Conservation (phyloP, 2,329 filamentous ascomycete species). For the Sclerotinia spermophila region DNA sequence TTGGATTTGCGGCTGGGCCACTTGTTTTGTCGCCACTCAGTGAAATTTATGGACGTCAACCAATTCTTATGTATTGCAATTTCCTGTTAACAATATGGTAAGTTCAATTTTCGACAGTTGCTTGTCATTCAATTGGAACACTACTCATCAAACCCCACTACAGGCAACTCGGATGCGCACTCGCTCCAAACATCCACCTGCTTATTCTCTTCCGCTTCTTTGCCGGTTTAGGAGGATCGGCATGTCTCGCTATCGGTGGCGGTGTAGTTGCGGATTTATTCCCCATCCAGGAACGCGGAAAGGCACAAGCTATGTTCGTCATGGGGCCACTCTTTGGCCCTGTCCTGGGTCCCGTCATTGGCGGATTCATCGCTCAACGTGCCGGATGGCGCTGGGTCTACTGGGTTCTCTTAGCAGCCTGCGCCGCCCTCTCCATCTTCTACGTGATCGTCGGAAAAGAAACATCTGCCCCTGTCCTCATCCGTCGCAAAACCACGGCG, state of each 20-base stretch:
- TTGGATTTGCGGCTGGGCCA: constrained; percentile 56
- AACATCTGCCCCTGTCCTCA: constrained; percentile 47
- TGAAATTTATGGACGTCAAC: constrained; percentile 61
- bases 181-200: constrained; percentile 44
- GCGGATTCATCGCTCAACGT: constrained; percentile 38
- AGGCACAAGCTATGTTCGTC: constrained; percentile 51
- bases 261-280: constrained; percentile 66
- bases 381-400: constrained; percentile 41
- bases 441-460: constrained; percentile 45
- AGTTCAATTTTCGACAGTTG: constrained; percentile 37
- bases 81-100: constrained; percentile 45
- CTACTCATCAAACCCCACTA: constrained; percentile 44
- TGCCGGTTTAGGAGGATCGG: constrained; percentile 45
- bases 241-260: constrained; percentile 51
- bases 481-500: constrained; percentile 39
- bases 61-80: constrained; percentile 44
- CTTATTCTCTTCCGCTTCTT: constrained; percentile 59
- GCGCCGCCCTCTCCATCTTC: constrained; percentile 35
- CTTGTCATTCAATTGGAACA: constrained; percentile 47
- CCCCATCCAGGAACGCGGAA: constrained; percentile 51
- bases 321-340: constrained; percentile 43
- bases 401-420: constrained; percentile 45
- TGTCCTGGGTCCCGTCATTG: constrained; percentile 33
- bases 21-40: constrained; percentile 54
- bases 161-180: constrained; percentile 47